A percentile compares a stretch with the other conserved stretches of the same genome.
Conservation (phyloP, 345 rosid genomes). For the Laguncularia racemosa region DNA sequence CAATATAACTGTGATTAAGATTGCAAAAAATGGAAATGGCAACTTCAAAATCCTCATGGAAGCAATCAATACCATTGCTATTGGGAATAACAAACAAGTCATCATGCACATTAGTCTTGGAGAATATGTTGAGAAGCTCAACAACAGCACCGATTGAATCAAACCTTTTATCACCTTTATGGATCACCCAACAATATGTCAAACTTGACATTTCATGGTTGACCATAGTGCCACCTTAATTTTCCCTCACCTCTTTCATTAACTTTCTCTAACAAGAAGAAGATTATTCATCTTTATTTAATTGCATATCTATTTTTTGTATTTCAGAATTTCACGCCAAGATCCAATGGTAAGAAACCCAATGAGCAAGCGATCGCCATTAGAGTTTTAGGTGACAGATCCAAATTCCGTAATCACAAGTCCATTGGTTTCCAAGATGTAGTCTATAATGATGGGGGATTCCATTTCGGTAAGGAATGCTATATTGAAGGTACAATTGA, state of each 20-base stretch:
- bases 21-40: conserved; percentile 16
- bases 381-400: conserved; percentile 41
- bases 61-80: conserved; percentile 41
- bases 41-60: conserved; percentile 37
- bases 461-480: conserved; percentile 65
- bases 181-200: conserved; percentile 36
- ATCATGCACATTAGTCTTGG: conserved; percentile 33
- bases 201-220: neutral
- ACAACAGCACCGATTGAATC: conserved; percentile 18
- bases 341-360: conserved; percentile 19
- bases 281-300: too few relatives aligned
- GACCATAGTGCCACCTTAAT: conserved; percentile 29
- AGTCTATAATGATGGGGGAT: conserved; percentile 54
- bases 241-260: neutral
- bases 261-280: too few relatives aligned
- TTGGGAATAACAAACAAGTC: conserved; percentile 38
- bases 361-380: conserved; percentile 58
- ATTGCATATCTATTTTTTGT: neutral
- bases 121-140: conserved; percentile 19
- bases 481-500: conserved; percentile 71
- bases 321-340: conserved; percentile 45
- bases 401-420: conserved; percentile 33
- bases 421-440: conserved; percentile 52
- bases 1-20: conserved; percentile 24
- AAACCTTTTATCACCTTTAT: conserved; percentile 38